These are phyloP conservation scores for Vitis hybrid DNA, from an alignment of 177 flowering plant species.

Conservation along the genomic window DNA sequence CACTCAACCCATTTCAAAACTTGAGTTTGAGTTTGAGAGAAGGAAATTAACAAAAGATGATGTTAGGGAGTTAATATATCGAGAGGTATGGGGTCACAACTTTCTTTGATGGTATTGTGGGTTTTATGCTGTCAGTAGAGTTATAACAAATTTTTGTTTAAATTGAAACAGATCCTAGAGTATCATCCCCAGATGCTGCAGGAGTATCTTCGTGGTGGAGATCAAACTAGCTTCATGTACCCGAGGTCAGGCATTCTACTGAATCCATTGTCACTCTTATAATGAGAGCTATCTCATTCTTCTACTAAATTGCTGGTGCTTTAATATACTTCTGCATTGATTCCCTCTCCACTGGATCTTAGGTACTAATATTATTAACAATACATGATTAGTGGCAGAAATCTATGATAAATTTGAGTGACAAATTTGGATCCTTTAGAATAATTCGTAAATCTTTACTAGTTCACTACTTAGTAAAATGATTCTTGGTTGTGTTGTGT, in stretches of 20 bases:
- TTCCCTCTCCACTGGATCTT: too few relatives aligned
- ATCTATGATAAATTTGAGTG: too few relatives aligned
- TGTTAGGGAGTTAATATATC: conserved; percentile 86
- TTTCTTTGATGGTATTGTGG: background rate
- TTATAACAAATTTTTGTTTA: conserved; percentile 17
- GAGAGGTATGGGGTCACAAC: conserved; percentile 60
- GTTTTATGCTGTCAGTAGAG: background rate
- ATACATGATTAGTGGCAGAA: too few relatives aligned
- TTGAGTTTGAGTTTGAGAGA: conserved; percentile 97
- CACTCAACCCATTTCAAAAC: conserved; percentile 84
- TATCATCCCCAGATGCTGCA: conserved; percentile 99
- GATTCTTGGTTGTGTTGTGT: too few relatives aligned
- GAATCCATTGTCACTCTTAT: background rate
- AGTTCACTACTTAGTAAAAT: too few relatives aligned
- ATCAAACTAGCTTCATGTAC: conserved; percentile 92
- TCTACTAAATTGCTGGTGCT: too few relatives aligned
- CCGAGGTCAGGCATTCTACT: conserved; percentile 65
- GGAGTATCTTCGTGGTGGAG: conserved; percentile 85
- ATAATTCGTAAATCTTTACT: too few relatives aligned
- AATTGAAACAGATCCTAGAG: conserved; percentile 81
- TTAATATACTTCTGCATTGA: too few relatives aligned
- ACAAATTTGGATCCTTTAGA: too few relatives aligned
- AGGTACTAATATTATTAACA: too few relatives aligned
- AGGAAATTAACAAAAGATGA: conserved; percentile 87
- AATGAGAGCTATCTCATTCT: too few relatives aligned